Conservation (phyloP, 2,329 filamentous ascomycete genomes). For the Cordyceps cateniannulata region DNA sequence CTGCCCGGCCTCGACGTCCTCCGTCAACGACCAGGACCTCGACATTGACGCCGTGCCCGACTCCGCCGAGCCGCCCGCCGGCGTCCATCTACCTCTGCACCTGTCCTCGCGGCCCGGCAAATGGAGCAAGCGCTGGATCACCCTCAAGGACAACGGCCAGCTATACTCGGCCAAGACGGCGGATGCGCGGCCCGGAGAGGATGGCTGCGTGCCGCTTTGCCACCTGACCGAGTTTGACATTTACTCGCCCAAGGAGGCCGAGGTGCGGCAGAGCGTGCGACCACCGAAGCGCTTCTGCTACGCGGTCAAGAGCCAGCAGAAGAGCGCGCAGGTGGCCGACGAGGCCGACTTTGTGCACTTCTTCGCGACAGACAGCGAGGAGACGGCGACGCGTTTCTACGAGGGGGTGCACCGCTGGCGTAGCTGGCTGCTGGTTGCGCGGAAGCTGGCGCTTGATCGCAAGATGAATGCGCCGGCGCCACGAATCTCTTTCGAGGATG, state of each 20-base stretch:
- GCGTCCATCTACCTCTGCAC: slow-evolving; percentile 63
- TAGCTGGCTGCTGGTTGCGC: slow-evolving; percentile 83
- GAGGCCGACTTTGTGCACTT: slow-evolving; percentile 88
- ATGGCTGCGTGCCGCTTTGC: slow-evolving; percentile 66
- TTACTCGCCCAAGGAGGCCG: slow-evolving; percentile 66
- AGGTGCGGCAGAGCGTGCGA: slow-evolving; percentile 64
- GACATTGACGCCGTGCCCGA: slow-evolving; percentile 58
- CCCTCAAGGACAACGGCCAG: slow-evolving; percentile 68
- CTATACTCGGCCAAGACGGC: slow-evolving; percentile 63
- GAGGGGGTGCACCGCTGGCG: slow-evolving; percentile 72
- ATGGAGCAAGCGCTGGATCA: slow-evolving; percentile 82
- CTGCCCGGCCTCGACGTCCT: slow-evolving; percentile 38
- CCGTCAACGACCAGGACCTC: slow-evolving; percentile 53
- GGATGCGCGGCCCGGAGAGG: slow-evolving; percentile 51
- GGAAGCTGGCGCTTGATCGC: slow-evolving; percentile 47
- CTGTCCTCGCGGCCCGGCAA: slow-evolving; percentile 77
- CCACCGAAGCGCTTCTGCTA: slow-evolving; percentile 82
- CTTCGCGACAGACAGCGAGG: slow-evolving; percentile 72
- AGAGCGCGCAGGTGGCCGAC: slow-evolving; percentile 73
- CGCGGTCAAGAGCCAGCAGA: slow-evolving; percentile 88
- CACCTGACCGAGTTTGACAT: slow-evolving; percentile 91
- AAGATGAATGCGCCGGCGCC: slow-evolving; percentile 23
- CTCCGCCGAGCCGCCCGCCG: slow-evolving; percentile 51
- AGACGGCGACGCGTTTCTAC: slow-evolving; percentile 62
- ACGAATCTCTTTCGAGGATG: slow-evolving; percentile 23